phyloP scores from a whole-genome alignment of 2,329 filamentous ascomycete species.

The Colletotrichum sp. region DNA sequence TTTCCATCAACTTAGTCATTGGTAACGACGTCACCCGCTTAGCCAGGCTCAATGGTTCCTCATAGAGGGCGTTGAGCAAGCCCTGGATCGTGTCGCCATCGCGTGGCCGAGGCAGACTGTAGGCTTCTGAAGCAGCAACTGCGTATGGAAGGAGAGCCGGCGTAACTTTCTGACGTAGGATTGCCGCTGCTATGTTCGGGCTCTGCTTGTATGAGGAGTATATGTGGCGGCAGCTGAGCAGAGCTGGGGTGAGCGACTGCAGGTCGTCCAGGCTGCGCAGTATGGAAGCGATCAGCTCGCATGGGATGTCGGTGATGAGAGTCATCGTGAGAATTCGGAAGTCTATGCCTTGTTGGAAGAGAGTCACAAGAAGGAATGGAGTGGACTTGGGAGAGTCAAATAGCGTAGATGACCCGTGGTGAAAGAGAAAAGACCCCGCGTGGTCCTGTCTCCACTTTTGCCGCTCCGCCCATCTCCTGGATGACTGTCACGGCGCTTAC shows the following conservation, averaged over 20 bases:
- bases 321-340: accelerated
- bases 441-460: background rate
- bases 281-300: background rate
- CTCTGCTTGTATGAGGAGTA: background rate
- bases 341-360: accelerated
- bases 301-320: background rate
- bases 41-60: background rate
- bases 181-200: background rate
- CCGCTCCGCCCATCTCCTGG: background rate
- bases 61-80: background rate
- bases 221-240: background rate
- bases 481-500: background rate
- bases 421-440: background rate
- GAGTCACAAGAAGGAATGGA: background rate
- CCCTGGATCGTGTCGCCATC: background rate
- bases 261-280: background rate
- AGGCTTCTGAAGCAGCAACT: background rate
- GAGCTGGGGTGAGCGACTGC: background rate
- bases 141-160: background rate
- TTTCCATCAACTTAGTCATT: background rate
- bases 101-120: background rate
- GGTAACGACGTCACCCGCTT: background rate
- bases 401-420: background rate
- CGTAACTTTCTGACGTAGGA: background rate
- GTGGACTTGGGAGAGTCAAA: too few species aligned